Evolutionary conservation across 176 grass and related monocot species (phyloP), one percentile per base, ranked within the genome.

Genomic region (Phoenix dactylifera): DNA sequence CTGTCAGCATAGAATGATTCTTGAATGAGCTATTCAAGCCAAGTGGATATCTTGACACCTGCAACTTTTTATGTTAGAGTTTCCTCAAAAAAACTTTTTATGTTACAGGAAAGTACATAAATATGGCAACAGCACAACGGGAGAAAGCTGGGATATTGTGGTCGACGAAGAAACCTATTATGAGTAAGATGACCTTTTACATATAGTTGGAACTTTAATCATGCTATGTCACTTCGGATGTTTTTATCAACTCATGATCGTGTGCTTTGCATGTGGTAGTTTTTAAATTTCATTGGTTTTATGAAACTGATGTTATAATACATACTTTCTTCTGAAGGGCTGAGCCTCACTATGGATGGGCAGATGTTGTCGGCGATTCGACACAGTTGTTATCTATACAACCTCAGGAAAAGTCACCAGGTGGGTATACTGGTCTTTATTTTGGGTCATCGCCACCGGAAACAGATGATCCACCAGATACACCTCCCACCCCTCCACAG

Each of bases 291-390:
- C 35, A 44, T 44, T 44, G 12, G 35, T 10, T 44, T 44, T 44
- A 3, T 12, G 2, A 44, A 35, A 44, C 35, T 14, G 10, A 44
- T 44, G 35, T 12, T 12, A 44, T 12, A 14, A 44, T 44, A 3
- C 35, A 6, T 44, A 12, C 32, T 39, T 39, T 14, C 35, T 44
- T 14, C 10, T 12, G 35, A 44, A 92, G 93, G 79, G 75, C 84
- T 3, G 84, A 86, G 35, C 87, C 93, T 30, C 93, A 92, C 50
- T 98, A 98, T n/a, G 87, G 93, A 71, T 92, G 93, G 93, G 87
- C 87, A 0, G 93, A 92, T 17, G 87, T 92, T 0, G 93, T 98
- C 1, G 93, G 93, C 18, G 93, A 98, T 66, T 98, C 93, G 0
- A 86, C 76, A 1, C 93, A 98, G 52, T 44, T 98, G 23, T 44